Evolutionary conservation across 805 yeast genomes (phyloP).

Genomic region (Helenozyma baotianmanensis): DNA sequence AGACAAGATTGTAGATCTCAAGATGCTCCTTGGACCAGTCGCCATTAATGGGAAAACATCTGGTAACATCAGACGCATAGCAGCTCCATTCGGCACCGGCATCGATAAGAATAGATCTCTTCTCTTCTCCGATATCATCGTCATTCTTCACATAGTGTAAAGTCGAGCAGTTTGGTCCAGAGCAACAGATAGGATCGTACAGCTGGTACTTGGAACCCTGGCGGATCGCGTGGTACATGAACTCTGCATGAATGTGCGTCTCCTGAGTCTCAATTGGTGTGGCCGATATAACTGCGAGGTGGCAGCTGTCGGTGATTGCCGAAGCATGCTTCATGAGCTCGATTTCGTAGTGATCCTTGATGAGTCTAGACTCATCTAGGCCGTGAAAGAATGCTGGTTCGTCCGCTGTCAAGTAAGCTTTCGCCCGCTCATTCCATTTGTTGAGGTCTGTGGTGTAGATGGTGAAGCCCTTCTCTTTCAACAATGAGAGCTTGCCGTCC

Average conservation of each 20-base stretch:
- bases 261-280: conserved; percentile 83
- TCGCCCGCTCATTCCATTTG: conserved; percentile 35
- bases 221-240: conserved; percentile 85
- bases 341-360: conserved; percentile 81
- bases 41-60: conserved; percentile 91
- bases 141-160: conserved; percentile 87
- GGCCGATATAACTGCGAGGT: conserved; percentile 89
- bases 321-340: conserved; percentile 75
- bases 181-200: conserved; percentile 93
- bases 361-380: conserved; percentile 79
- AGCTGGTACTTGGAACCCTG: conserved; percentile 89
- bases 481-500: conserved; percentile 24
- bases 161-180: conserved; percentile 88
- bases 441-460: conserved; percentile 56
- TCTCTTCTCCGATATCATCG: conserved; percentile 45
- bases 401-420: conserved; percentile 35
- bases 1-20: conserved; percentile 73
- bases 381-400: conserved; percentile 57
- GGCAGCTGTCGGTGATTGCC: conserved; percentile 81
- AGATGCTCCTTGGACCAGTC: conserved; percentile 86
- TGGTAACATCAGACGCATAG: conserved; percentile 90
- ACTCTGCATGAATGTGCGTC: conserved; percentile 93
- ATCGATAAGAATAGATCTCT: conserved; percentile 74
- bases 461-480: conserved; percentile 21
- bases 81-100: conserved; percentile 98